Percentiles rank a stretch among this genome's conserved stretches.
phyloP scores from a whole-genome alignment of 768 basidiomycete species.

The Suillus americanus region DNA sequence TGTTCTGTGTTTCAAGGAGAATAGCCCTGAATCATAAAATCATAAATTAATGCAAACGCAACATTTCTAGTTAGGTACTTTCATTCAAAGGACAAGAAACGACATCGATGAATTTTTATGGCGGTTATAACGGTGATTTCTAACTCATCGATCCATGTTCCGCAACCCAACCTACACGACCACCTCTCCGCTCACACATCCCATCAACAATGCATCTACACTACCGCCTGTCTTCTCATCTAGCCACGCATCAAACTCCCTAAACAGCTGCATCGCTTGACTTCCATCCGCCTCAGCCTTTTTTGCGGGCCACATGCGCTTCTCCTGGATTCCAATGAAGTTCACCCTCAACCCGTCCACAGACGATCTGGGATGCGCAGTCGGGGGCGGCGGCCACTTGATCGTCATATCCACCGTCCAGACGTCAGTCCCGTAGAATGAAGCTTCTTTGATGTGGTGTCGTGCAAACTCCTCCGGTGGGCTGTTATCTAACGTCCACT shows the following conservation, averaged over 20 bases:
- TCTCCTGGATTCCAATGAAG: constrained; percentile 82
- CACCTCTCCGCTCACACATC: constrained; percentile 65
- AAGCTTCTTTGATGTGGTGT: constrained; percentile 91
- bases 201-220: constrained; percentile 68
- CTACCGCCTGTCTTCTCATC: constrained; percentile 58
- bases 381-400: constrained; percentile 39
- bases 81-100: background rate
- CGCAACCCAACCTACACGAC: constrained; percentile 30
- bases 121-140: background rate
- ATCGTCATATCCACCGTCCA: constrained; percentile 77
- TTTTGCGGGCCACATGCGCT: constrained; percentile 83
- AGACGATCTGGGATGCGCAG: constrained; percentile 21
- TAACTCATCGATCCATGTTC: background rate
- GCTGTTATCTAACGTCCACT: constrained; percentile 79
- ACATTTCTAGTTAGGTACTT: background rate
- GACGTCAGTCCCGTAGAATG: constrained; percentile 74
- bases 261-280: constrained; percentile 71
- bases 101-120: background rate
- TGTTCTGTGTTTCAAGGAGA: background rate
- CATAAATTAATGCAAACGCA: background rate
- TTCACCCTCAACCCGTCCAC: constrained; percentile 50
- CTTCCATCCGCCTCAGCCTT: constrained; percentile 45
- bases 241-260: constrained; percentile 74
- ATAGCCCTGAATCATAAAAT: background rate
- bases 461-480: constrained; percentile 75